These are phyloP conservation scores for Davidsoniella neocaledoniae DNA, from an alignment of 2,329 filamentous ascomycete genomes.

Conservation along the genomic window DNA sequence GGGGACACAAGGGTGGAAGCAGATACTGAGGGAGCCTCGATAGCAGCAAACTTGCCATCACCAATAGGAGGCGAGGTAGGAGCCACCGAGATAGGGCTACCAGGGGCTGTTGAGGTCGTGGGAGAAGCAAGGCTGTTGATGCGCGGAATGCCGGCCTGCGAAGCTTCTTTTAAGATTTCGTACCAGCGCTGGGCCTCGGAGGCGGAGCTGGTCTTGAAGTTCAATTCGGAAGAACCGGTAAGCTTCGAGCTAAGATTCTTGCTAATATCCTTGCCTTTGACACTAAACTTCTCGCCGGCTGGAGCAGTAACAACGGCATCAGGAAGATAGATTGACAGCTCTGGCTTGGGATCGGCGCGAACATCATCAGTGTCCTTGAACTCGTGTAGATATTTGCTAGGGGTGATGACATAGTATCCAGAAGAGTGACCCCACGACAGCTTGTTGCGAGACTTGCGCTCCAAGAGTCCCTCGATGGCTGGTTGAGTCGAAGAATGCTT, in stretches of 20 bases:
- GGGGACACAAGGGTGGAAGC: no score
- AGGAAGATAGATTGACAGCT: conserved; percentile 80
- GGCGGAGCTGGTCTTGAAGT: conserved; percentile 74
- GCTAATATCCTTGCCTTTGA: conserved; percentile 87
- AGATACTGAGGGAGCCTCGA: no score
- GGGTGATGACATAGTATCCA: conserved; percentile 80
- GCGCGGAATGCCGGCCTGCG: conserved; percentile 30
- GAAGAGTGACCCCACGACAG: conserved; percentile 60
- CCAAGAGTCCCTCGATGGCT: conserved; percentile 72
- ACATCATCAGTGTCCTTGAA: conserved; percentile 80
- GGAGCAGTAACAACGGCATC: conserved; percentile 64
- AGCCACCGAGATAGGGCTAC: conserved; percentile 20
- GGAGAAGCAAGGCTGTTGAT: conserved; percentile 16
- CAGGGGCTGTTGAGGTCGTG: conserved; percentile 16
- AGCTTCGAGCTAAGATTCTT: conserved; percentile 69
- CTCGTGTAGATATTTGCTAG: conserved; percentile 79
- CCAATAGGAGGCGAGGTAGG: conserved; percentile 14
- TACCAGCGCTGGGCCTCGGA: conserved; percentile 76
- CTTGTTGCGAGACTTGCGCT: conserved; percentile 82
- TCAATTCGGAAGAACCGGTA: conserved; percentile 59
- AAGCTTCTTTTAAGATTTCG: conserved; percentile 47
- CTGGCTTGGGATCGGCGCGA: conserved; percentile 58
- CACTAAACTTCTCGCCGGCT: conserved; percentile 69
- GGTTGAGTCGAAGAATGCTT: conserved; percentile 63
- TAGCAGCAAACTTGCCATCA: conserved; percentile 12